Base-by-base conservation (phyloP, 805 yeast genomes). In the Lachancea sp. region DNA sequence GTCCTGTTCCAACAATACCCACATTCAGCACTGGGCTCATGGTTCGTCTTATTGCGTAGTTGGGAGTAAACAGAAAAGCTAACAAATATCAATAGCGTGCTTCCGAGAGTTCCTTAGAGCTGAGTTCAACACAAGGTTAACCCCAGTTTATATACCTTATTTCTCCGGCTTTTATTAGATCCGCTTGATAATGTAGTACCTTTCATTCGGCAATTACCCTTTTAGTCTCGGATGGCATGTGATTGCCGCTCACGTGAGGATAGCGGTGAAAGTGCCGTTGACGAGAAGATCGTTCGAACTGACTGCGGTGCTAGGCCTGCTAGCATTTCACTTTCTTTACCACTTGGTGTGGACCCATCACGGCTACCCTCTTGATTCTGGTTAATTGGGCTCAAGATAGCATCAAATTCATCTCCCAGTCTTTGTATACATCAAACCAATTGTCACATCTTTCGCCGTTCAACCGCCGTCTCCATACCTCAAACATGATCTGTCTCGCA, bases 331-430 rank as follows among this genome's bases (percentile, higher is more conserved):
- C n/a, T n/a, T n/a, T n/a, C n/a, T n/a, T n/a, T n/a, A n/a, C n/a
- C n/a, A n/a, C n/a, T n/a, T n/a, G n/a, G n/a, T n/a, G n/a, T n/a
- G n/a, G n/a, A n/a, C n/a, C 13, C 19, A 19, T 31, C 8, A 5
- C 4, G 16, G 18, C 8, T 5, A 12, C n/a, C 23, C 5, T 4
- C n/a, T n/a, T n/a, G n/a, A n/a, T n/a, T n/a, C n/a, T n/a, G 21
- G 16, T 7, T 38, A 34, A 58, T 6, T n/a, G n/a, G n/a, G n/a
- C 4, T 13, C 15, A 28, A 12, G 61, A 56, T 43, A 86, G 63
- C 89, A 85, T 83, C 38, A 86, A 71, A 50, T 84, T 83, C 74
- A 84, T 81, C 52, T 82, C 86, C 94, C 94, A 83, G 45, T 86
- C 94, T 34, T 73, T 72, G 34, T 83, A 74, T 13, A 86, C 89